phyloP scores from a whole-genome alignment of 2,329 filamentous ascomycete species.

The Rhinocladiella mackenziei region DNA sequence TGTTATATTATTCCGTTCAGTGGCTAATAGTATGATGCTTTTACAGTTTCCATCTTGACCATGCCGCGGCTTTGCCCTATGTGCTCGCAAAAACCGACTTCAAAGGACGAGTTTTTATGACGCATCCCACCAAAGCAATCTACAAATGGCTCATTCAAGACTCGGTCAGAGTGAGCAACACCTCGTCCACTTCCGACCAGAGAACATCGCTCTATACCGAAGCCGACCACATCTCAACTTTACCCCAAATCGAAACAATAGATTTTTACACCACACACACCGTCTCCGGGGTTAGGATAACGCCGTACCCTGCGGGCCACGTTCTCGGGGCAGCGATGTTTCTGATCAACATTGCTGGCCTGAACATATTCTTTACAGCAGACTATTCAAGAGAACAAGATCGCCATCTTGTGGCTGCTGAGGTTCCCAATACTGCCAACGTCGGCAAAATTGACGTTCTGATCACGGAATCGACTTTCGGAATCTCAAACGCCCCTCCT shows the following conservation, averaged over 20 bases:
- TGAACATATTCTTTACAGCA: conserved; percentile 96
- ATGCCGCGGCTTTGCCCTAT: conserved; percentile 97
- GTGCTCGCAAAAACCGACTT: conserved; percentile 98
- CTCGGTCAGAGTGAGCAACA: conserved; percentile 83
- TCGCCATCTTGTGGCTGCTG: conserved; percentile 87
- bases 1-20: too few relatives aligned
- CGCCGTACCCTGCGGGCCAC: conserved; percentile 93
- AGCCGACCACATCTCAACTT: conserved; percentile 88
- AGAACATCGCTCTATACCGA: conserved; percentile 79
- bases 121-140: conserved; percentile 96
- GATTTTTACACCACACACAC: conserved; percentile 98
- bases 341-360: conserved; percentile 89
- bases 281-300: conserved; percentile 92
- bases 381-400: conserved; percentile 97
- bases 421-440: conserved; percentile 67
- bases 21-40: conserved; percentile 32
- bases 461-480: conserved; percentile 96
- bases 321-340: conserved; percentile 99
- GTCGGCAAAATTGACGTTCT: conserved; percentile 85
- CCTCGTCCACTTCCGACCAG: conserved; percentile 57
- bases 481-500: conserved; percentile 88
- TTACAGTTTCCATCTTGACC: conserved; percentile 90
- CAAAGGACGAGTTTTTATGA: conserved; percentile 96
- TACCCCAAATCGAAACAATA: conserved; percentile 92
- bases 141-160: conserved; percentile 99